Evolutionary conservation across 2,329 filamentous ascomycete species (phyloP), one percentile per base, ranked within the genome.

Genomic region (Monosporascus sp.): DNA sequence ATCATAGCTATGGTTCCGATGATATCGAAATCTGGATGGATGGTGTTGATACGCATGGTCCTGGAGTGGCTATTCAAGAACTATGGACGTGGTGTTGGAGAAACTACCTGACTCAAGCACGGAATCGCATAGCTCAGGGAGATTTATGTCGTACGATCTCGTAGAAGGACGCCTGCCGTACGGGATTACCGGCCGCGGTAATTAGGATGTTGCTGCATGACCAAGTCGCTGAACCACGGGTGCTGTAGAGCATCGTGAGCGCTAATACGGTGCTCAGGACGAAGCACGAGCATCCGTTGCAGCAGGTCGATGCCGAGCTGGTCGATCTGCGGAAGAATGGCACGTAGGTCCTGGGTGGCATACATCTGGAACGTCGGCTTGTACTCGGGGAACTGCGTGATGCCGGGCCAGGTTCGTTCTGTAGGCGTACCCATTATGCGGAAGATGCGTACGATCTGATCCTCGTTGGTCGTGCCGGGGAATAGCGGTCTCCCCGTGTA

Each of bases 341-440:
- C 82, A 20, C 89, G 82, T 52, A 97, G 78, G 63, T 97, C 91
- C 69, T 97, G 92, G 1, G 94, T 96, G 16, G 90, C 89, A 70
- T 94, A 97, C 69, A 96, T 90, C 61, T 94, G 91, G 74, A 96
- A 96, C 56, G 87, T 96, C 48, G 86, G 83, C 78, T 97, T 97
- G 80, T 97, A 99, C 72, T 99, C 94, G n/a, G 93, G 91, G 64
- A 96, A 92, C 66, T 93, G 87, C 20, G 88, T 91, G 67, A 99
- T 96, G 43, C 92, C 92, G 0, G 93, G 93, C 94, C 94, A 99
- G 5, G 89, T 91, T 45, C 91, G 86, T 72, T 99, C 94, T 0
- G 90, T 96, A 0, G 94, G 94, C 0, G 94, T 99, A 57, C 94
- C 94, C 94, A 99, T 99, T 56, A 99, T 87, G 55, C 94, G 85